Conservation (phyloP, 108 stramenopile genomes). For the Skeletonema costatum region DNA sequence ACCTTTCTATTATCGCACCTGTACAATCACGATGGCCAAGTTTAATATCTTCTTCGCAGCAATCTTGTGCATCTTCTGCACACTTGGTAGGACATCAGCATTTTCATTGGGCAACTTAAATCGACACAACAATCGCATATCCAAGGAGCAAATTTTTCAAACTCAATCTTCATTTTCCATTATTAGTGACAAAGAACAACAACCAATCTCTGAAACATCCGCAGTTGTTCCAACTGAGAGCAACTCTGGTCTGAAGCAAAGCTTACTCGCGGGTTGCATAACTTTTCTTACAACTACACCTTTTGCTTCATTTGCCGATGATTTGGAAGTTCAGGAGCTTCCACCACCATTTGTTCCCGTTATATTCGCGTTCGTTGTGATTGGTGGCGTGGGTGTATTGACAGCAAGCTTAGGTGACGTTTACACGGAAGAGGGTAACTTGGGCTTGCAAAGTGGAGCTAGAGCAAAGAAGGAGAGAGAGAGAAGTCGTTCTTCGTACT, state of each 20-base stretch:
- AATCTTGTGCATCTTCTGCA: constrained; percentile 3
- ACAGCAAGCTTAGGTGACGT: constrained; percentile 80
- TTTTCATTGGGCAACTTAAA: constrained; percentile 5
- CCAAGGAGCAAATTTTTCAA: background rate
- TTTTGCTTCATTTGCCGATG: constrained; percentile 40
- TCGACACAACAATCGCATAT: constrained; percentile 1
- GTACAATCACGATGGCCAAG: background rate
- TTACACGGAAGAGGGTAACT: constrained; percentile 48
- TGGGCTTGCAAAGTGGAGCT: constrained; percentile 82
- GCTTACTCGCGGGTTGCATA: constrained; percentile 14
- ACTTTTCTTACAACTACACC: constrained; percentile 19
- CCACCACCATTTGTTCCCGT: constrained; percentile 75
- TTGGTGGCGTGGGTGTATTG: constrained; percentile 81
- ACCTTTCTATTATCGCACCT: background rate
- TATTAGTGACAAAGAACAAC: background rate
- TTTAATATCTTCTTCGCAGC: background rate
- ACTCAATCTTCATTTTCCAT: background rate
- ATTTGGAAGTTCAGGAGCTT: constrained; percentile 57
- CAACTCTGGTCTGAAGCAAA: background rate
- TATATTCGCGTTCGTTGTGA: constrained; percentile 69
- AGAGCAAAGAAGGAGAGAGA: constrained; percentile 88
- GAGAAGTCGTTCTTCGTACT: constrained; percentile 83
- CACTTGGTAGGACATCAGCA: background rate
- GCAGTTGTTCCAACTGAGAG: background rate
- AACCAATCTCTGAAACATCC: background rate